These are phyloP conservation scores for Pseudocercospora cruenta DNA, from an alignment of 2,329 filamentous ascomycete species.

Conservation along the genomic window DNA sequence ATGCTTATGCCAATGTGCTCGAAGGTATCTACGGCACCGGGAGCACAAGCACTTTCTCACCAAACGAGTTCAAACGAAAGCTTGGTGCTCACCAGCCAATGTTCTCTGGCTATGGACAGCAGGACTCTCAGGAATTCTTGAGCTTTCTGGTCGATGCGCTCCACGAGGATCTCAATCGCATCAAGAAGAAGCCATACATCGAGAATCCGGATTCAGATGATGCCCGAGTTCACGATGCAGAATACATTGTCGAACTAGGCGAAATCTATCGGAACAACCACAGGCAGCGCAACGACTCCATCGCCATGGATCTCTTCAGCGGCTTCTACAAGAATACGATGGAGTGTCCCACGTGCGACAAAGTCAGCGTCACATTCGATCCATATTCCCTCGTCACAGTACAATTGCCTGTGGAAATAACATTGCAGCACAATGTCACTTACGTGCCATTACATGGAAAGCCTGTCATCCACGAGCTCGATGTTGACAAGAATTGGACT, in stretches of 20 bases:
- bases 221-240: conserved; percentile 83
- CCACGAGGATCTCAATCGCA: conserved; percentile 91
- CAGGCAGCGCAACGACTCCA: conserved; percentile 87
- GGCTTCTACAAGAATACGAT: conserved; percentile 98
- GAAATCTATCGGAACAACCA: conserved; percentile 90
- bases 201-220: conserved; percentile 98
- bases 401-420: conserved; percentile 82
- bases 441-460: conserved; percentile 76
- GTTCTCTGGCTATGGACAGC: conserved; percentile 93
- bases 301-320: conserved; percentile 93
- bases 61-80: conserved; percentile 78
- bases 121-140: conserved; percentile 96
- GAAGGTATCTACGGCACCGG: conserved; percentile 76
- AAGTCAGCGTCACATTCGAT: conserved; percentile 98
- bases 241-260: conserved; percentile 81
- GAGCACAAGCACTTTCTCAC: conserved; percentile 69
- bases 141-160: conserved; percentile 92
- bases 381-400: conserved; percentile 94
- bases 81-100: conserved; percentile 80
- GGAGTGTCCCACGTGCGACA: conserved; percentile 85
- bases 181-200: conserved; percentile 94
- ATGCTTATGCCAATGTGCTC: conserved; percentile 76
- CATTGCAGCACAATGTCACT: conserved; percentile 74
- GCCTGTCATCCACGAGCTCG: conserved; percentile 74
- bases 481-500: conserved; percentile 75